Evolutionary conservation across 345 rosid genomes (phyloP).

Genomic region (Sapria himalayana): DNA sequence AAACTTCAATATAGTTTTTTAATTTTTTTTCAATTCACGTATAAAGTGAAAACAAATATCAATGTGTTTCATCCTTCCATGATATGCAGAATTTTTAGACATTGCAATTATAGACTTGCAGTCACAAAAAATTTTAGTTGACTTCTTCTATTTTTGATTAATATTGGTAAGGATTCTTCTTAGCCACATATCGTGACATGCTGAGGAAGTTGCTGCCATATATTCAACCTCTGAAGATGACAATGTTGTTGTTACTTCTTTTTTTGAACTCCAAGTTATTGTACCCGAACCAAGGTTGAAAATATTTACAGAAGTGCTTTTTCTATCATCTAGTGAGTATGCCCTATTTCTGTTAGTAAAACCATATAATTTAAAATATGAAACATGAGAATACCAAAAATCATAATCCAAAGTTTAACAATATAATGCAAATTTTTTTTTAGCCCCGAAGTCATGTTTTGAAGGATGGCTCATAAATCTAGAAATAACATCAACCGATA

Average conservation of each 20-base stretch:
- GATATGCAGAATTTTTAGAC: not conserved
- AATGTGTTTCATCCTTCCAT: not conserved
- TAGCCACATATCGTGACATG: slow-evolving; percentile 1
- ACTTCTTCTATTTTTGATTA: not conserved
- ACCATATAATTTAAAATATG: not conserved
- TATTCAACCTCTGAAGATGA: slow-evolving; percentile 2
- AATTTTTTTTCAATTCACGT: not conserved
- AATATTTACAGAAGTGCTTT: not conserved
- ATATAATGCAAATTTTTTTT: too few relatives aligned
- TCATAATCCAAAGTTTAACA: too few relatives aligned
- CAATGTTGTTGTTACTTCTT: not conserved
- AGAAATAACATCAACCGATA: slow-evolving; percentile 1
- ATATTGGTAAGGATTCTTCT: not conserved
- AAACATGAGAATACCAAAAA: not conserved
- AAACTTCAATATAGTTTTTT: not conserved
- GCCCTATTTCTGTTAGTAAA: not conserved
- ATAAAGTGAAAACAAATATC: not conserved
- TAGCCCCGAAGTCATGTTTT: slow-evolving; percentile 6
- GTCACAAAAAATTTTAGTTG: not conserved
- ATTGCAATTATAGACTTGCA: not conserved
- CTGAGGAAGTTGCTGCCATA: not conserved
- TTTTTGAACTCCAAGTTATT: not conserved
- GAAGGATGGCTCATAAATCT: slow-evolving; percentile 7
- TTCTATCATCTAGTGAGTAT: not conserved
- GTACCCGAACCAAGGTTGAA: not conserved